Evolutionary conservation across 768 basidiomycete species (phyloP).

Genomic region (Tricholoma hemisulphureum): DNA sequence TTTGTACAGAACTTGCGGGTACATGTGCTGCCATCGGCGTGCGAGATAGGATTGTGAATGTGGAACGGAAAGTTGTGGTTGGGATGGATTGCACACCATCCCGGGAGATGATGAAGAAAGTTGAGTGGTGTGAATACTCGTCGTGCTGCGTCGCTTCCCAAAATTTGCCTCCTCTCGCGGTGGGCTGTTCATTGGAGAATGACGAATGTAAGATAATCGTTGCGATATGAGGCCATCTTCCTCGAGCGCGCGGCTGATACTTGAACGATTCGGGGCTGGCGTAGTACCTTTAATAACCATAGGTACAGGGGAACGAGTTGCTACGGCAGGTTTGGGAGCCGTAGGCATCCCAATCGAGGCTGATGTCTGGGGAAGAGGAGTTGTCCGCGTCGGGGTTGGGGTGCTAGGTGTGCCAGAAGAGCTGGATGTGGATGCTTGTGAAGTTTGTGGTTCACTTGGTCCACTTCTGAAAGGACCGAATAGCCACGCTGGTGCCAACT

Average conservation of each 20-base stretch:
- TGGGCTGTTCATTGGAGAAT: slow-evolving; percentile 67
- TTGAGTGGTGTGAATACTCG: slow-evolving; percentile 37
- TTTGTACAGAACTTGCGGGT: slow-evolving; percentile 69
- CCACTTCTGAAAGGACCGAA: slow-evolving; percentile 72
- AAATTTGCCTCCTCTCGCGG: slow-evolving; percentile 64
- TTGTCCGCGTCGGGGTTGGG: slow-evolving; percentile 14
- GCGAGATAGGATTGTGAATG: slow-evolving; percentile 74
- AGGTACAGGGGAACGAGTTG: slow-evolving; percentile 35
- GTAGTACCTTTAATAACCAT: slow-evolving; percentile 40
- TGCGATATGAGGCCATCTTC: slow-evolving; percentile 52
- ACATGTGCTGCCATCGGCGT: slow-evolving; percentile 86
- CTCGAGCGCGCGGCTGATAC: slow-evolving; percentile 52
- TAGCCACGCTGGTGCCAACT: slow-evolving; percentile 74
- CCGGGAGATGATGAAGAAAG: slow-evolving; percentile 49
- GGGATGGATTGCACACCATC: slow-evolving; percentile 63
- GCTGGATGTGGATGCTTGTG: slow-evolving; percentile 51
- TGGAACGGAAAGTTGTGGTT: slow-evolving; percentile 54
- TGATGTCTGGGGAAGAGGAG: slow-evolving; percentile 15
- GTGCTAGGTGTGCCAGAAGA: slow-evolving; percentile 30
- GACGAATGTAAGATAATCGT: slow-evolving; percentile 47
- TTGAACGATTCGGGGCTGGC: slow-evolving; percentile 38
- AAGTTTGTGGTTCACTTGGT: slow-evolving; percentile 62
- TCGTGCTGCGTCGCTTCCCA: slow-evolving; percentile 54
- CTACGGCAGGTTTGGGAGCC: slow-evolving; percentile 33
- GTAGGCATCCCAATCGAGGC: slow-evolving; percentile 35